A percentile compares a stretch with the other conserved stretches of the same genome.
Conservation (phyloP, 768 basidiomycete genomes). For the Tulasnella sp. region DNA sequence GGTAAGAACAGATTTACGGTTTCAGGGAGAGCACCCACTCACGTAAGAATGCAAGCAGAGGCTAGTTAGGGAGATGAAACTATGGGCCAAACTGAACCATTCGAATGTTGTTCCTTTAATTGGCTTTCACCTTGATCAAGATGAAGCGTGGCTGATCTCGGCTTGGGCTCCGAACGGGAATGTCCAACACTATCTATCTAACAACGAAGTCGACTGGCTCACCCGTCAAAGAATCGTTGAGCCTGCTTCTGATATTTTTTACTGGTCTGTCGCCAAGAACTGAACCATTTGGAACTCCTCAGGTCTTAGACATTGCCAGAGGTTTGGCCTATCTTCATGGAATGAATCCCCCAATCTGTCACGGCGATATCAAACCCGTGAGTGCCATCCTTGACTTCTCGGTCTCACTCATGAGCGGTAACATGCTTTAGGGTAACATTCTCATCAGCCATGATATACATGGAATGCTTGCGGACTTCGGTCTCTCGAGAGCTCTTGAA, state of each 20-base stretch:
- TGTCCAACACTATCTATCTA: background rate
- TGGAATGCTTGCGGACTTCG: slow-evolving; percentile 14
- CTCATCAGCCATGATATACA: background rate
- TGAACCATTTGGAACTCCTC: too few species aligned
- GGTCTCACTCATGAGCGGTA: background rate
- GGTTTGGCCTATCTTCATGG: slow-evolving; percentile 28
- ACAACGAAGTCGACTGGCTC: background rate
- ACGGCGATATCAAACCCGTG: slow-evolving; percentile 30
- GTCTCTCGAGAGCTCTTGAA: background rate
- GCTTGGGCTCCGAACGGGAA: background rate
- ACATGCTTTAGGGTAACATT: background rate
- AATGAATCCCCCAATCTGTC: slow-evolving; percentile 23
- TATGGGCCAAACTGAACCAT: background rate
- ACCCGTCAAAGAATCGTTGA: background rate
- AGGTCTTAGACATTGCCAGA: slow-evolving; percentile 22
- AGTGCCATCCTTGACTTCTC: background rate
- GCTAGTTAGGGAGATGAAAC: background rate
- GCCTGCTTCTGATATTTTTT: background rate
- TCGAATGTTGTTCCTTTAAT: background rate
- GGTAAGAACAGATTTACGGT: background rate
- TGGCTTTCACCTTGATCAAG: background rate
- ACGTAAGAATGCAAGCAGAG: background rate
- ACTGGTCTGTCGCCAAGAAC: background rate
- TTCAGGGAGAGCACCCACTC: background rate
- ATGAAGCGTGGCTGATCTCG: background rate